Evolutionary conservation across 257 asterid species (phyloP), one percentile per base, ranked within the genome.

Genomic region (Ligustrum vulgare): DNA sequence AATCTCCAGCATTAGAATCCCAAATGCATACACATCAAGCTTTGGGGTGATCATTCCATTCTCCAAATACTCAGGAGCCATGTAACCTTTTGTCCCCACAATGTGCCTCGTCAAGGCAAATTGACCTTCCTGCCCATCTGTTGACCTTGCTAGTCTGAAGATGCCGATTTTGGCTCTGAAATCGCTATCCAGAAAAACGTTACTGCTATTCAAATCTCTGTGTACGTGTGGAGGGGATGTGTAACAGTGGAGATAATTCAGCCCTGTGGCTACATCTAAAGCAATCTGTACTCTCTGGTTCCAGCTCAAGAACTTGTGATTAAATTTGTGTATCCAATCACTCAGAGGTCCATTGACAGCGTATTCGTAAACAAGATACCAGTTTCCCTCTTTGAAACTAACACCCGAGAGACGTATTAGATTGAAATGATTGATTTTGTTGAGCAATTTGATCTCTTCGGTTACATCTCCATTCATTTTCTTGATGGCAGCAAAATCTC

Each of bases 1-100:
- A 72, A 92, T 88, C 87, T 94, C 99, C 72, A 94, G 78, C 84
- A 91, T 18, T 18, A 94, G 86, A 74, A 92, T 84, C 32, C 99
- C 99, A 33, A 91, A 94, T 45, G 99, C 86, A 58, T 92, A 92
- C 58, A 94, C 96, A 68, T 94, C 98, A 6, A 94, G 90, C 89
- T 89, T 88, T 0, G 97, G 83, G 3, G 99, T 91, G 47, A 94
- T 79, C 31, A 94, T 13, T 4, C 99, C 99, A 35, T 91, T 86
- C 86, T 92, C 97, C 82, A 94, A 78, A 75, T 91, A 94, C 91
- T 94, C 99, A 0, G 99, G 99, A 11, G 99, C 93, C 98, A 94
- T 92, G 86, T 92, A 94, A 0, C 99, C 99, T 87, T 94, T 86
- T 0, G 99, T 91, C 80, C 99, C 99, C 4, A 92, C 85, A 36